These are phyloP conservation scores for Torulaspora indica DNA, from an alignment of 805 yeast genomes.

Conservation along the genomic window DNA sequence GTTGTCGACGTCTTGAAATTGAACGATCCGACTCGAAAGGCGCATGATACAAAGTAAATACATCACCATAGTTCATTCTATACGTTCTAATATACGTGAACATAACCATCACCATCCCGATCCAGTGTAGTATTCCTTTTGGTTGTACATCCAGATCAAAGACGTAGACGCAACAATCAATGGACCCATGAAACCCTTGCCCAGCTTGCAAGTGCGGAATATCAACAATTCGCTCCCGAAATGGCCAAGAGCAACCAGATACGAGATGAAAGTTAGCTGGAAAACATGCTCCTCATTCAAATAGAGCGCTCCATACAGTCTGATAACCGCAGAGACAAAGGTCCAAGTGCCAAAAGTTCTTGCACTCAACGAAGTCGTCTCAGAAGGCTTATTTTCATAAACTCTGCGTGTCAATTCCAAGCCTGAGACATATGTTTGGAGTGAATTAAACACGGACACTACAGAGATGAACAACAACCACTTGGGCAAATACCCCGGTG, in stretches of 20 bases:
- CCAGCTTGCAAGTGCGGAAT: conserved; percentile 74
- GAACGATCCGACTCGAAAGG: conserved; percentile 67
- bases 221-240: conserved; percentile 78
- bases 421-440: conserved; percentile 78
- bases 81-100: not conserved
- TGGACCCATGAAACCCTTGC: conserved; percentile 88
- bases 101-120: conserved; percentile 18
- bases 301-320: conserved; percentile 83
- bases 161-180: conserved; percentile 70
- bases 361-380: conserved; percentile 71
- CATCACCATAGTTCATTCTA: not conserved
- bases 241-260: conserved; percentile 76
- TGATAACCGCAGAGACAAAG: conserved; percentile 71
- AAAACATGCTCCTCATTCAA: conserved; percentile 65
- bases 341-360: conserved; percentile 99
- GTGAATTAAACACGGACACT: conserved; percentile 88
- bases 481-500: conserved; percentile 63
- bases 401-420: conserved; percentile 72
- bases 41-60: conserved; percentile 6
- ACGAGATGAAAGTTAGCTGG: conserved; percentile 74
- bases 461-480: conserved; percentile 78
- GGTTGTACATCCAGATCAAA: conserved; percentile 75
- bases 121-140: conserved; percentile 59
- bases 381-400: conserved; percentile 57
- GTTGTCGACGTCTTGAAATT: conserved; percentile 82